Evolutionary conservation across 2,329 filamentous ascomycete species (phyloP), one percentile per base, ranked within the genome.

Genomic region (Trichoderma guizhouense): DNA sequence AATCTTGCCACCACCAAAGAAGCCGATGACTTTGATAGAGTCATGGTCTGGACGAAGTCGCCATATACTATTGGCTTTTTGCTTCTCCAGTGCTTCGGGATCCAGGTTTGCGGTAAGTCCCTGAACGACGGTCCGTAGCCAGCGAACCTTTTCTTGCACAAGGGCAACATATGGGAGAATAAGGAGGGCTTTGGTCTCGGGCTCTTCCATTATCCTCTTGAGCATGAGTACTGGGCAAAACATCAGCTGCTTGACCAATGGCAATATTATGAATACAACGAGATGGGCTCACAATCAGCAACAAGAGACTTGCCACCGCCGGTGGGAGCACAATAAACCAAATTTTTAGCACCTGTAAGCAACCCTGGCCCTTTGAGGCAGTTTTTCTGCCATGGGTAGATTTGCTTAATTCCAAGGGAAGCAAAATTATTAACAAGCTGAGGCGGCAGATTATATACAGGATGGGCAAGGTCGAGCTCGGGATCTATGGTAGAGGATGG

Each of bases 251-350:
- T 68, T 14, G 5, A 36, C 43, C 57, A 43, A 28, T 47, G 30
- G 51, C 30, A 36, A n/a, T 30, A n/a, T 21, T 28, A 21, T 12
- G 34, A 3, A 28, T 65, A 28, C 67, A 34, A 47, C n/a, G 39
- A 65, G 26, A 60, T 60, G 15, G 73, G 73, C 82, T 79, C 73
- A 84, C 83, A 80, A 76, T 90, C 88, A 71, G 92, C 92, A 61
- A 94, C 91, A 14, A 94, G 84, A 8, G 91, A 93, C 81, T 94
- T 94, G 18, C 92, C 92, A 53, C 92, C 92, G 5, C 92, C 92
- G 0, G 92, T 94, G 0, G 92, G 92, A 8, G 92, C 92, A 57
- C 90, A 92, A 78, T 94, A 95, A n/a, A 94, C 90, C 11, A 95
- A 83, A 75, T 93, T 94, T 74, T 86, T 88, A 65, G 88, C 84